phyloP scores from a whole-genome alignment of 2,329 filamentous ascomycete genomes.

The Kalaharituber pfeilii region DNA sequence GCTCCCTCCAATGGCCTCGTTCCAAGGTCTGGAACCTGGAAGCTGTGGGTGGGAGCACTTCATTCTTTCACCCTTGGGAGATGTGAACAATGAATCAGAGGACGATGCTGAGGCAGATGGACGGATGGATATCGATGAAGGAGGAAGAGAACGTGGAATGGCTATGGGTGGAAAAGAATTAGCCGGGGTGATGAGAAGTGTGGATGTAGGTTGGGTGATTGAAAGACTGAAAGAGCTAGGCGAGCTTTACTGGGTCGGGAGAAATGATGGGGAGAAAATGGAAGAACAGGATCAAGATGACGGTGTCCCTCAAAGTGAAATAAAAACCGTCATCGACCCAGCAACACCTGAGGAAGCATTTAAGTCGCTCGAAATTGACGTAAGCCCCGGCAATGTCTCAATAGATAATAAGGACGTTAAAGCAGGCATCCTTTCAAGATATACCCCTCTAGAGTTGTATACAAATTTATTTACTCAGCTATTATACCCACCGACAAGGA shows the following conservation, averaged over 20 bases:
- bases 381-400: not conserved
- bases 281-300: not conserved
- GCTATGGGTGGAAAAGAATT: slow-evolving; percentile 7
- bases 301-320: not conserved
- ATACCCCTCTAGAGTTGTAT: slow-evolving; percentile 24
- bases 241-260: slow-evolving; percentile 1
- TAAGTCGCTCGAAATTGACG: not conserved
- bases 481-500: slow-evolving; percentile 28
- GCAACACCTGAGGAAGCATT: not conserved
- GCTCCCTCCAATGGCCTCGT: slow-evolving; percentile 20
- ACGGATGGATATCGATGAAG: slow-evolving; percentile 16
- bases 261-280: not conserved
- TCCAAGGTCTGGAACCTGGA: slow-evolving; percentile 19
- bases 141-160: slow-evolving; percentile 13
- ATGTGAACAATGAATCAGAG: slow-evolving; percentile 12
- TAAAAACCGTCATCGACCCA: not conserved
- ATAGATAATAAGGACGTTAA: slow-evolving; percentile 1
- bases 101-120: slow-evolving; percentile 11
- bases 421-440: slow-evolving; percentile 8
- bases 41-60: slow-evolving; percentile 22
- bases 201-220: slow-evolving; percentile 17
- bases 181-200: slow-evolving; percentile 14
- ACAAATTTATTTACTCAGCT: slow-evolving; percentile 30
- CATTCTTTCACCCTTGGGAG: slow-evolving; percentile 18
- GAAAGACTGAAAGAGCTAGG: slow-evolving; percentile 18